These are phyloP conservation scores for Suillus subluteus DNA, from an alignment of 768 basidiomycete genomes.

Conservation along the genomic window DNA sequence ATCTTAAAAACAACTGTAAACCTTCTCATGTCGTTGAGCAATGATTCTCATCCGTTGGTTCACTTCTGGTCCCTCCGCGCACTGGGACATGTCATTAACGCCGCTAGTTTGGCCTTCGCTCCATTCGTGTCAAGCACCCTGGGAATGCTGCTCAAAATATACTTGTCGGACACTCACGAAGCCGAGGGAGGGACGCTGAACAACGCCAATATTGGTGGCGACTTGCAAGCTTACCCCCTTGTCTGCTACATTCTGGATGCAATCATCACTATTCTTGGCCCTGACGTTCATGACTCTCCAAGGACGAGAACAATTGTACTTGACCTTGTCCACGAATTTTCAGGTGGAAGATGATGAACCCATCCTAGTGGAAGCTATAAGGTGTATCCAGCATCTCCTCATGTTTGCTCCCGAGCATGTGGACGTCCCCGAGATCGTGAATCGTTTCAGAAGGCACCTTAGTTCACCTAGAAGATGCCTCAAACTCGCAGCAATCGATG, in stretches of 20 bases:
- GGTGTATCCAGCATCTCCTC: slow-evolving; percentile 94
- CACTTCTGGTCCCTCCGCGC: slow-evolving; percentile 93
- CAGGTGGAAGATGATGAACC: slow-evolving; percentile 85
- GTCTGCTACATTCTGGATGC: slow-evolving; percentile 93
- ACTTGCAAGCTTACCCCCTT: slow-evolving; percentile 89
- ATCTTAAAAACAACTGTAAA: slow-evolving; percentile 95
- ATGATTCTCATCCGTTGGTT: slow-evolving; percentile 95
- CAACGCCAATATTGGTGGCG: slow-evolving; percentile 86
- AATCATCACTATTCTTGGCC: slow-evolving; percentile 90
- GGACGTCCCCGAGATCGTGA: slow-evolving; percentile 78
- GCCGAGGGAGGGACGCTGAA: slow-evolving; percentile 84
- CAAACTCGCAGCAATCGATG: slow-evolving; percentile 94
- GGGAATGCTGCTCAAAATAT: slow-evolving; percentile 89
- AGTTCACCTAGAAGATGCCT: slow-evolving; percentile 81
- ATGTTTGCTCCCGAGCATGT: slow-evolving; percentile 92
- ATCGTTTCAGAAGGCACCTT: slow-evolving; percentile 77
- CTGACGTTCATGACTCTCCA: slow-evolving; percentile 89
- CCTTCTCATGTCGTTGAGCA: slow-evolving; percentile 91
- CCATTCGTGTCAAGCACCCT: slow-evolving; percentile 88
- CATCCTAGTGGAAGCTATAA: slow-evolving; percentile 91
- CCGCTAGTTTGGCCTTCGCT: slow-evolving; percentile 89
- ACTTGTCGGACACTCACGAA: slow-evolving; percentile 89
- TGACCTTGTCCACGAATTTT: slow-evolving; percentile 84
- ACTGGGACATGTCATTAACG: slow-evolving; percentile 83
- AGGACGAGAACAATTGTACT: slow-evolving; percentile 80